phyloP scores from a whole-genome alignment of 2,329 filamentous ascomycete genomes.

The Drechslerella coelobrocha region DNA sequence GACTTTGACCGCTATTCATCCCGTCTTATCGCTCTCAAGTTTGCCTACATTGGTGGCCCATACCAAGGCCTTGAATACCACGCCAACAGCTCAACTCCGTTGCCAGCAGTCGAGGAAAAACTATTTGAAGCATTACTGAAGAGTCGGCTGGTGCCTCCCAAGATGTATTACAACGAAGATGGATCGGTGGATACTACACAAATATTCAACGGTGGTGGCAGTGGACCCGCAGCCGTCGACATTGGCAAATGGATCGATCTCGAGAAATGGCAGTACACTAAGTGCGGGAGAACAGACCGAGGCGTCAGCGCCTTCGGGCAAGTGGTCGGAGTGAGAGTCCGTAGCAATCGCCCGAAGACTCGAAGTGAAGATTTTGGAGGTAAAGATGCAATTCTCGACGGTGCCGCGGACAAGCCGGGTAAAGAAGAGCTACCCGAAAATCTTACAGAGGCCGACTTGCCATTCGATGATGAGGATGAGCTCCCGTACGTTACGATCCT shows the following conservation, averaged over 20 bases:
- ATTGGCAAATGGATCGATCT: conserved; percentile 68
- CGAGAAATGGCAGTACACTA: conserved; percentile 86
- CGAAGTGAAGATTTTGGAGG: conserved; percentile 49
- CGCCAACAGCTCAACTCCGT: conserved; percentile 69
- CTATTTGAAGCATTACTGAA: conserved; percentile 89
- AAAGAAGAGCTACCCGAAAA: conserved; percentile 21
- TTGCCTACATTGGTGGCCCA: conserved; percentile 87
- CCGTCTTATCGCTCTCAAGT: conserved; percentile 85
- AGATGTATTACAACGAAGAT: conserved; percentile 51
- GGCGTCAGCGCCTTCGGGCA: conserved; percentile 97
- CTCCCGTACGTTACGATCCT: conserved; percentile 81
- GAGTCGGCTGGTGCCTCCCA: conserved; percentile 76
- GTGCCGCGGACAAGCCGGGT: conserved; percentile 29
- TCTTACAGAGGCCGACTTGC: conserved; percentile 55
- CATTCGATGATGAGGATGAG: conserved; percentile 76
- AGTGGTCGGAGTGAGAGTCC: conserved; percentile 81
- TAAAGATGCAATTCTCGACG: conserved; percentile 53
- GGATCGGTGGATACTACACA: conserved; percentile 58
- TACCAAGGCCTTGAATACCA: conserved; percentile 96
- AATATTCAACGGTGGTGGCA: conserved; percentile 59
- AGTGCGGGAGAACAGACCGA: conserved; percentile 89
- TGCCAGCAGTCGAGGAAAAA: conserved; percentile 89
- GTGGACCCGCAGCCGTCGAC: conserved; percentile 33
- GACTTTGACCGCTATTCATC: conserved; percentile 83
- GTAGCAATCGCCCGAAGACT: conserved; percentile 74